phyloP scores from a whole-genome alignment of 495 filamentous ascomycete genomes.

The Daldinia vernicosa region DNA sequence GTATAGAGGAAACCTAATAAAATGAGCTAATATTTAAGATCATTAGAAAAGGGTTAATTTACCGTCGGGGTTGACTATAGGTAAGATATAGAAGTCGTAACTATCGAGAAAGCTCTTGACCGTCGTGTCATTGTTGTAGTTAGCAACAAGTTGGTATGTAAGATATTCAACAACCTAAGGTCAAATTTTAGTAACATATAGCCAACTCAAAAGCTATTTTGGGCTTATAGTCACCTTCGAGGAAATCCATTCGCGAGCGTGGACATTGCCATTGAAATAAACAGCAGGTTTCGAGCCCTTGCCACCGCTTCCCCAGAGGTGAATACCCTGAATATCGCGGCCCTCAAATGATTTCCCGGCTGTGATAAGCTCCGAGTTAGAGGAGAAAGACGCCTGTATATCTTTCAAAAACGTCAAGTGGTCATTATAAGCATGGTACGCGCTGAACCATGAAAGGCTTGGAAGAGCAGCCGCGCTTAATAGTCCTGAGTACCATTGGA shows the following conservation, averaged over 20 bases:
- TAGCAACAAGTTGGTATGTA: conserved; percentile 61
- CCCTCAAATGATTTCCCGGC: conserved; percentile 63
- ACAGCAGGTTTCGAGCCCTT: conserved; percentile 66
- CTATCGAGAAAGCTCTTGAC: conserved; percentile 62
- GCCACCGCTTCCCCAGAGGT: conserved; percentile 65
- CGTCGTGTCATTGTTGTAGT: conserved; percentile 56
- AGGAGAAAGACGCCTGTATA: conserved; percentile 58
- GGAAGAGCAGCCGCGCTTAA: conserved; percentile 40
- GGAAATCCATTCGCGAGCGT: conserved; percentile 72
- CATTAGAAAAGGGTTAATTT: neutral
- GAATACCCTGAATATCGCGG: conserved; percentile 65
- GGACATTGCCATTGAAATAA: conserved; percentile 68
- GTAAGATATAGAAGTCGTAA: conserved; percentile 72
- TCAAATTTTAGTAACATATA: conserved; percentile 5
- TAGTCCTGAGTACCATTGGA: conserved; percentile 10
- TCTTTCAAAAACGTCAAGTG: conserved; percentile 64
- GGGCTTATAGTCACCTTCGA: conserved; percentile 49
- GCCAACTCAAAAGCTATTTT: neutral
- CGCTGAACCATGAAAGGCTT: conserved; percentile 61
- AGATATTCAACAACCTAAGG: conserved; percentile 62
- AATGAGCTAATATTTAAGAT: conserved; percentile 6
- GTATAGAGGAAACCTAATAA: conserved; percentile 65
- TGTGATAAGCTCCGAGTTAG: conserved; percentile 63
- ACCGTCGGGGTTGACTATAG: conserved; percentile 72
- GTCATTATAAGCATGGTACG: conserved; percentile 66